phyloP scores from a whole-genome alignment of 148 eudicot genomes.

The Hydrangea macrophylla region DNA sequence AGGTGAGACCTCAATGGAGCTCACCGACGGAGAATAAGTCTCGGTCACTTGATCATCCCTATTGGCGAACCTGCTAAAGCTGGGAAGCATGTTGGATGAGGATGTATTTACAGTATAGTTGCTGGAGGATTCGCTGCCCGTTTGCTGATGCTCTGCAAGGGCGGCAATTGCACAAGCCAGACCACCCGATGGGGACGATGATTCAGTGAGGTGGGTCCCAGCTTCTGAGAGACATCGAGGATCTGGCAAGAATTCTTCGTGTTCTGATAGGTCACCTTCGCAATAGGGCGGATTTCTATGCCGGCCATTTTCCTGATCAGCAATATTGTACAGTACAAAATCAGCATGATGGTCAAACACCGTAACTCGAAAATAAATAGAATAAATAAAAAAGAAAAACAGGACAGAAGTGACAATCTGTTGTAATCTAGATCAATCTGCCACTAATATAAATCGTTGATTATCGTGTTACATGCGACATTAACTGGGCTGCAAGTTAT shows the following conservation, averaged over 20 bases:
- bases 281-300: conserved; percentile 27
- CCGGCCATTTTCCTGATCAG: conserved; percentile 62
- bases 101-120: conserved; percentile 31
- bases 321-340: not conserved
- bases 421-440: not conserved
- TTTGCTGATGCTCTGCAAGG: conserved; percentile 82
- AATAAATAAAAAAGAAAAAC: not conserved
- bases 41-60: conserved; percentile 27
- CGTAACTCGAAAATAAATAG: too few species aligned
- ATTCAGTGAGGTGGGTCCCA: conserved; percentile 33
- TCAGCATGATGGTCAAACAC: not conserved
- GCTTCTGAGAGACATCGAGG: conserved; percentile 34
- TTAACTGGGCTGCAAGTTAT: not conserved
- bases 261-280: conserved; percentile 33
- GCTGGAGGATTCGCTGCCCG: conserved; percentile 41
- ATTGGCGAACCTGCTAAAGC: conserved; percentile 42
- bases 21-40: conserved; percentile 23
- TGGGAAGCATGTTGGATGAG: conserved; percentile 37
- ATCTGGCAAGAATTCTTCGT: conserved; percentile 35
- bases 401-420: not conserved
- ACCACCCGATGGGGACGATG: conserved; percentile 91
- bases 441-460: not conserved
- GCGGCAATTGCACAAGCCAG: conserved; percentile 97
- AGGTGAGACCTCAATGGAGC: conserved; percentile 20
- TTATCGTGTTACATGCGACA: not conserved